Percentiles rank a stretch among this genome's conserved stretches.
phyloP scores from a whole-genome alignment of 2,329 filamentous ascomycete genomes.

The Pseudocercospora eumusae region DNA sequence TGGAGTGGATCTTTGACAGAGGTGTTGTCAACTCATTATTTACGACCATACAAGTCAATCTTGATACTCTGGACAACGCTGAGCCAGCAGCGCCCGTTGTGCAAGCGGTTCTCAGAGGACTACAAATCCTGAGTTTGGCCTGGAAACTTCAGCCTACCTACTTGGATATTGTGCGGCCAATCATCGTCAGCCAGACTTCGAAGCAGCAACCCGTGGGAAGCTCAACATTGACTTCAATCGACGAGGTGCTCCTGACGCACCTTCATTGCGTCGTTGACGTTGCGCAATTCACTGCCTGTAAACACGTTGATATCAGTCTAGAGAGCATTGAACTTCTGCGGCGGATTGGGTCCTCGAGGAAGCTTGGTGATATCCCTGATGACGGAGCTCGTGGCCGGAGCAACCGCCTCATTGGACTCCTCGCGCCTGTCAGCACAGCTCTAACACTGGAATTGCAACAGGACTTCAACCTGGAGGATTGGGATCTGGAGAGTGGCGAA shows the following conservation, averaged over 20 bases:
- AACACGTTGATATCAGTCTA: constrained; percentile 76
- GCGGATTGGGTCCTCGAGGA: constrained; percentile 80
- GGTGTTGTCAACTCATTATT: constrained; percentile 80
- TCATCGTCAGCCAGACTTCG: constrained; percentile 67
- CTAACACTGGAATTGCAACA: constrained; percentile 82
- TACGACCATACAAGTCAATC: constrained; percentile 73
- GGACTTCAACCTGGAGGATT: constrained; percentile 75
- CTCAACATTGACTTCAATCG: constrained; percentile 80
- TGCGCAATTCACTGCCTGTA: constrained; percentile 82
- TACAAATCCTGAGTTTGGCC: constrained; percentile 80
- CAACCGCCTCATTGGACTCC: constrained; percentile 35
- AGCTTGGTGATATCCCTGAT: constrained; percentile 70
- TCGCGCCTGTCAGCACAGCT: constrained; percentile 50
- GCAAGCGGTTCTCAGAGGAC: constrained; percentile 72
- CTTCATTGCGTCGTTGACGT: constrained; percentile 77
- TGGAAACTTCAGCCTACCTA: constrained; percentile 90
- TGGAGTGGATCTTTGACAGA: constrained; percentile 98
- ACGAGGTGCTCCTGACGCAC: constrained; percentile 84
- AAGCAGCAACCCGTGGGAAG: constrained; percentile 67
- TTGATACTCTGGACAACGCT: constrained; percentile 69
- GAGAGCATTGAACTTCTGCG: constrained; percentile 80
- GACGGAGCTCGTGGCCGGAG: constrained; percentile 53
- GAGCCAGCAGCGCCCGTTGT: constrained; percentile 78
- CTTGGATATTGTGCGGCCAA: constrained; percentile 79
- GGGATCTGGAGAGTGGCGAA: constrained; percentile 72